phyloP scores from a whole-genome alignment of 2,329 filamentous ascomycete genomes.

The Immersiporthe knoxdaviesiana region DNA sequence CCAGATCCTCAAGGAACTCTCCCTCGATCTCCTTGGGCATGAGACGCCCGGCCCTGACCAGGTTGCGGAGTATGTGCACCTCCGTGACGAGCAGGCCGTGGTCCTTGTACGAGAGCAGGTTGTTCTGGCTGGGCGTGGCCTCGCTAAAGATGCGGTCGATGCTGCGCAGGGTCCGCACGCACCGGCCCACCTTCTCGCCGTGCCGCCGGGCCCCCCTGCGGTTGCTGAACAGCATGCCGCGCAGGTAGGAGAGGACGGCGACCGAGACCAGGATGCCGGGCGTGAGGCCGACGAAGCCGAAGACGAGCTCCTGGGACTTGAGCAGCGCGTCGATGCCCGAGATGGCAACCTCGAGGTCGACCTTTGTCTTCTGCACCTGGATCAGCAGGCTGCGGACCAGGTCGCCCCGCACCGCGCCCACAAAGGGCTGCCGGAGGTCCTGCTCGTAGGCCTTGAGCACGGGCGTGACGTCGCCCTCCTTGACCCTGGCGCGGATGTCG shows the following conservation, averaged over 20 bases:
- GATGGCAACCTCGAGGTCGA: slow-evolving; percentile 95
- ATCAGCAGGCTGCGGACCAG: slow-evolving; percentile 89
- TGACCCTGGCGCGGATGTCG: slow-evolving; percentile 77
- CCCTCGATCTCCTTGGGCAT: slow-evolving; percentile 76
- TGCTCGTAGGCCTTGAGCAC: slow-evolving; percentile 90
- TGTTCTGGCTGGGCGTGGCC: slow-evolving; percentile 67
- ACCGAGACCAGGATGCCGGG: slow-evolving; percentile 89
- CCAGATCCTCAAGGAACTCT: slow-evolving; percentile 87
- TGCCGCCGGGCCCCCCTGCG: slow-evolving; percentile 69
- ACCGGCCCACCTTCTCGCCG: slow-evolving; percentile 65
- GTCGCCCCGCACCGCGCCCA: slow-evolving; percentile 82
- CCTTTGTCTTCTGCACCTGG: slow-evolving; percentile 98
- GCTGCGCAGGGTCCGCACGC: slow-evolving; percentile 80
- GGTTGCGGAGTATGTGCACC: slow-evolving; percentile 77
- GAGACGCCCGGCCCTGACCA: slow-evolving; percentile 58
- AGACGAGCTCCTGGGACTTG: slow-evolving; percentile 95
- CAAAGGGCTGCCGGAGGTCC: slow-evolving; percentile 80
- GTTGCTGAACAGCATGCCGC: slow-evolving; percentile 70
- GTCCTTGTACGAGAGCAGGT: slow-evolving; percentile 84
- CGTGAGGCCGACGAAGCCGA: slow-evolving; percentile 94
- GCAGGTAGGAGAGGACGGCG: slow-evolving; percentile 72
- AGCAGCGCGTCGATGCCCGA: slow-evolving; percentile 92
- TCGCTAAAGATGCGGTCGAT: slow-evolving; percentile 80
- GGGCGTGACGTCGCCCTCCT: slow-evolving; percentile 89
- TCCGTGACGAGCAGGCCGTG: slow-evolving; percentile 90